phyloP scores from a whole-genome alignment of 179 eudicot genomes.

The Nepenthes alata region DNA sequence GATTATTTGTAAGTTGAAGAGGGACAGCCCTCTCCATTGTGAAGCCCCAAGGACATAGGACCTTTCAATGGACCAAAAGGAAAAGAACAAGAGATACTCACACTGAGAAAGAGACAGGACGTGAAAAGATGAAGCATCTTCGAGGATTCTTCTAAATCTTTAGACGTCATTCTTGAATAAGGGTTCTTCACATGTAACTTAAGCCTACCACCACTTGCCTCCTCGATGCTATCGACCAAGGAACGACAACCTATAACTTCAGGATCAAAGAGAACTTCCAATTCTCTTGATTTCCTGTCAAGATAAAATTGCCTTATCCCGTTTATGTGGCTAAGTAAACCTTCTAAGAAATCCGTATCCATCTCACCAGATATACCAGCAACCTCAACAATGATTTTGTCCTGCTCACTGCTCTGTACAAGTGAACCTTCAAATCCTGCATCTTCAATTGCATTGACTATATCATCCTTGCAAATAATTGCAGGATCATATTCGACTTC shows the following conservation, averaged over 20 bases:
- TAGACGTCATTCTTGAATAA: no score
- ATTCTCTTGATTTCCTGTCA: slow-evolving; percentile 42
- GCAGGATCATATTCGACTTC: slow-evolving; percentile 53
- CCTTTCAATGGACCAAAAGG: background rate
- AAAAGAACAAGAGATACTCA: slow-evolving; percentile 5
- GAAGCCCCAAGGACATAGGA: no score
- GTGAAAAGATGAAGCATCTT: slow-evolving; percentile 73
- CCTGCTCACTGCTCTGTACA: slow-evolving; percentile 86
- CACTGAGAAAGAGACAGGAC: slow-evolving; percentile 69
- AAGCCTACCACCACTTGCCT: no score
- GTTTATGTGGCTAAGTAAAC: slow-evolving; percentile 43
- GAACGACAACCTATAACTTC: slow-evolving; percentile 44
- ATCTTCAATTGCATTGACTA: slow-evolving; percentile 78
- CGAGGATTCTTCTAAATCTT: slow-evolving; percentile 34
- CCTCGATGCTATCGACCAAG: no score
- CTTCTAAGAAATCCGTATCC: background rate
- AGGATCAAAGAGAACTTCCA: slow-evolving; percentile 79
- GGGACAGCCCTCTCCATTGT: no score
- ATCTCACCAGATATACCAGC: slow-evolving; percentile 21
- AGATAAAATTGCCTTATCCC: slow-evolving; percentile 54
- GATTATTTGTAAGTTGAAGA: no score
- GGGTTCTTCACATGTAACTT: background rate
- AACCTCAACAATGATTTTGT: slow-evolving; percentile 54
- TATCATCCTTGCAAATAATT: slow-evolving; percentile 28
- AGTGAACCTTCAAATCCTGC: slow-evolving; percentile 94